Conservation (phyloP, 1,284 basidiomycete genomes). For the Schizophyllum amplum region DNA sequence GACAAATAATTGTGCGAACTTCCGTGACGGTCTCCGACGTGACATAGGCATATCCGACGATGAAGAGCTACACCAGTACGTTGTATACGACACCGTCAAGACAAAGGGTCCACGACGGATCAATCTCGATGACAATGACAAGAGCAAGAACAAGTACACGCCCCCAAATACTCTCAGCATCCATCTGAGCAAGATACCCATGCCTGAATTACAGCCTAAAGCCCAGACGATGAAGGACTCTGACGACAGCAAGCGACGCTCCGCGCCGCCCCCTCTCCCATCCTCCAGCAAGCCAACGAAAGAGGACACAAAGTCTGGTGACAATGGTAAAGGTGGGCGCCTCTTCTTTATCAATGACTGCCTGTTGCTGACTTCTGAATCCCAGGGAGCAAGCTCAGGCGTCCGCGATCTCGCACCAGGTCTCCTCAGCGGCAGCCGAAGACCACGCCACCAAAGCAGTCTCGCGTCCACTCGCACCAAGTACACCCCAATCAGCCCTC, state of each 20-base stretch:
- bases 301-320: no score
- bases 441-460: slow-evolving; percentile 6
- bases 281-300: no score
- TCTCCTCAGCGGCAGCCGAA: slow-evolving; percentile 1
- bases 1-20: not conserved
- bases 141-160: slow-evolving; percentile 39
- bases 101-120: slow-evolving; percentile 57
- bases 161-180: slow-evolving; percentile 61
- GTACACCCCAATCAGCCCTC: slow-evolving; percentile 29
- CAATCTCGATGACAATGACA: slow-evolving; percentile 48
- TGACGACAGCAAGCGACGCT: slow-evolving; percentile 2
- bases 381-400: slow-evolving; percentile 26
- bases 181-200: slow-evolving; percentile 75
- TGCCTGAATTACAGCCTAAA: slow-evolving; percentile 70
- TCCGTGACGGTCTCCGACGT: slow-evolving; percentile 24
- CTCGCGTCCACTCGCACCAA: slow-evolving; percentile 18
- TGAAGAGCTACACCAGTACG: slow-evolving; percentile 70
- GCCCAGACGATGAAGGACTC: slow-evolving; percentile 9
- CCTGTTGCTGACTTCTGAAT: slow-evolving; percentile 20
- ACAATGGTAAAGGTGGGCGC: no score
- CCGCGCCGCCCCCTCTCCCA: slow-evolving; percentile 1
- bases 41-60: slow-evolving; percentile 33
- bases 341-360: no score
- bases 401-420: slow-evolving; percentile 31
- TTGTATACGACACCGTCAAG: slow-evolving; percentile 52